Conservation (phyloP, 306 rosid genomes). For the Sechiopsis laciniata region DNA sequence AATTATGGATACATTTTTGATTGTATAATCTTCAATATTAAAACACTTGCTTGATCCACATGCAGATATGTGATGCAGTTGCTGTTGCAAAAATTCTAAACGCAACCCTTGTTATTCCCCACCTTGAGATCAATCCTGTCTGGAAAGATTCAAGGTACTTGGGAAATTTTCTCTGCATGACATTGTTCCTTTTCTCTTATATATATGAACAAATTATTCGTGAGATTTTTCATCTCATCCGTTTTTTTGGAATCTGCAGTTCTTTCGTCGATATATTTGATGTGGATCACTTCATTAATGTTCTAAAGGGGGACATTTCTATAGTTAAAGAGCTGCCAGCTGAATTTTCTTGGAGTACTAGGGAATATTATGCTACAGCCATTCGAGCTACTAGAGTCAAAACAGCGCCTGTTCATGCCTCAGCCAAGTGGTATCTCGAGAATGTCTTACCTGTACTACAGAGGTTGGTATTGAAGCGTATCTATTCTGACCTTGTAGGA, state of each 20-base stretch:
- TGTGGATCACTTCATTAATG: conserved; percentile 91
- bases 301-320: conserved; percentile 70
- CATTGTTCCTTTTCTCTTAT: conserved; percentile 13
- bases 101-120: conserved; percentile 92
- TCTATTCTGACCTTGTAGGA: background rate
- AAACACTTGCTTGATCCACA: conserved; percentile 1
- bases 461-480: conserved; percentile 53
- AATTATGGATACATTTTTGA: background rate
- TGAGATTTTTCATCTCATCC: conserved; percentile 21
- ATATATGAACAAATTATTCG: conserved; percentile 13
- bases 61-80: conserved; percentile 96
- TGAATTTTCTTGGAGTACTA: conserved; percentile 82
- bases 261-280: conserved; percentile 89
- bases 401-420: conserved; percentile 87
- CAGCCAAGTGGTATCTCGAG: conserved; percentile 85
- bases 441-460: conserved; percentile 73
- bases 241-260: conserved; percentile 41
- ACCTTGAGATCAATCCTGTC: conserved; percentile 89
- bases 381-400: conserved; percentile 80
- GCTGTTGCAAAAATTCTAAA: conserved; percentile 90
- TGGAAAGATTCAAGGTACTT: conserved; percentile 87
- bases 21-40: background rate
- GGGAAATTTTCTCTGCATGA: background rate
- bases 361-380: conserved; percentile 73
- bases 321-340: conserved; percentile 80